Conservation (phyloP, 1,284 basidiomycete species). For the Cryptococcus hybrid region DNA sequence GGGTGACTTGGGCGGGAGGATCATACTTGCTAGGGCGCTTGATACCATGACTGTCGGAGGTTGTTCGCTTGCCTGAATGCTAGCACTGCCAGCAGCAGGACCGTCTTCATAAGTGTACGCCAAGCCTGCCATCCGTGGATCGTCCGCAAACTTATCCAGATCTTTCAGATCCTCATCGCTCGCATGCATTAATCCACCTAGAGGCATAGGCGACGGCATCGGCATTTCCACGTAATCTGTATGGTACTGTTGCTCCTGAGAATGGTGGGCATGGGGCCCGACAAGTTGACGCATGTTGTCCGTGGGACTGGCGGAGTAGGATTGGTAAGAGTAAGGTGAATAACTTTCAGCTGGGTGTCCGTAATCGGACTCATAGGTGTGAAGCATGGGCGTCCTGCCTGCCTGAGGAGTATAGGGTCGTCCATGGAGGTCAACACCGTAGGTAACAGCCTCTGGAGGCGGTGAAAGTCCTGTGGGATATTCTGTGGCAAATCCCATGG, state of each 20-base stretch:
- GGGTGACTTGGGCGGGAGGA: neutral
- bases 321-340: constrained; percentile 4
- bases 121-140: constrained; percentile 11
- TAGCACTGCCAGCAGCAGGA: neutral
- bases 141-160: constrained; percentile 24
- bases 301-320: neutral
- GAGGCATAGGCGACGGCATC: constrained; percentile 30
- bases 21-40: neutral
- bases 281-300: constrained; percentile 33
- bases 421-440: constrained; percentile 32
- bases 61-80: neutral
- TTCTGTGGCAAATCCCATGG: constrained; percentile 5
- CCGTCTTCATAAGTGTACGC: neutral
- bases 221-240: constrained; percentile 1
- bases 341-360: constrained; percentile 4
- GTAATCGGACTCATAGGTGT: constrained; percentile 17
- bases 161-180: neutral
- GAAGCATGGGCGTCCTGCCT: constrained; percentile 24
- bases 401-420: constrained; percentile 28
- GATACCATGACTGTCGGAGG: neutral
- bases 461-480: constrained; percentile 15
- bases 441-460: constrained; percentile 4
- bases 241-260: neutral
- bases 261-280: constrained; percentile 22
- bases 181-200: constrained; percentile 40